A percentile compares a stretch with the other conserved stretches of the same genome.
phyloP scores from a whole-genome alignment of 176 grass and related monocot genomes.

The Elaeis guineensis region DNA sequence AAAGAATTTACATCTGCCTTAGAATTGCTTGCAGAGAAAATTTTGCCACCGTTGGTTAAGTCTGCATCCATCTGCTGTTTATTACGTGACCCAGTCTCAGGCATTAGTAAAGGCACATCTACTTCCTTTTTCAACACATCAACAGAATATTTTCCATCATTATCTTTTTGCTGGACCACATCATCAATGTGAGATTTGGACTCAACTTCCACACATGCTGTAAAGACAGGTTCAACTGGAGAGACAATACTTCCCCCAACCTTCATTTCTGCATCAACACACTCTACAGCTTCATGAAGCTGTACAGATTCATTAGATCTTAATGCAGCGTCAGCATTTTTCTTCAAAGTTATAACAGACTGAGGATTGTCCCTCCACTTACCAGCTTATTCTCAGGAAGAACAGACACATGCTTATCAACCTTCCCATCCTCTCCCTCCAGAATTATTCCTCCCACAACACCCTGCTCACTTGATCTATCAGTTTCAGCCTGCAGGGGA shows the following conservation, averaged over 20 bases:
- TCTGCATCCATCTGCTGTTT: slow-evolving; percentile 16
- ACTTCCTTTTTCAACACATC: slow-evolving; percentile 25
- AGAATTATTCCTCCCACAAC: slow-evolving; percentile 2
- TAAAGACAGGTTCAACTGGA: slow-evolving; percentile 16
- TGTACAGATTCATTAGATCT: slow-evolving; percentile 32
- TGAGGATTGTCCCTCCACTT: slow-evolving; percentile 14
- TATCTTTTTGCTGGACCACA: slow-evolving; percentile 1
- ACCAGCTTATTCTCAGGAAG: slow-evolving; percentile 13
- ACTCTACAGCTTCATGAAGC: slow-evolving; percentile 14
- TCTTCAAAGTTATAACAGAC: background rate
- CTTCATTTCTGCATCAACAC: slow-evolving; percentile 14
- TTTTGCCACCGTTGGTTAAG: slow-evolving; percentile 2
- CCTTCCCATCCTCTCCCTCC: slow-evolving; percentile 21
- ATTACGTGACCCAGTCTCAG: slow-evolving; percentile 10
- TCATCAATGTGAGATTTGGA: slow-evolving; percentile 13
- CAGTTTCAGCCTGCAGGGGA: slow-evolving; percentile 11
- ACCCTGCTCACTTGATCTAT: slow-evolving; percentile 17
- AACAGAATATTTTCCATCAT: background rate
- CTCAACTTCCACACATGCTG: slow-evolving; percentile 8
- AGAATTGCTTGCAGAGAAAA: slow-evolving; percentile 15
- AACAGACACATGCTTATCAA: slow-evolving; percentile 17
- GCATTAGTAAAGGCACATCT: background rate
- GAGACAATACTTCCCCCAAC: slow-evolving; percentile 3
- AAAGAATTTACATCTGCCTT: slow-evolving; percentile 22
- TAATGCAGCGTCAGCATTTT: slow-evolving; percentile 13